Conservation (phyloP, 2,329 filamentous ascomycete species). For the Neoascochyta sp. region DNA sequence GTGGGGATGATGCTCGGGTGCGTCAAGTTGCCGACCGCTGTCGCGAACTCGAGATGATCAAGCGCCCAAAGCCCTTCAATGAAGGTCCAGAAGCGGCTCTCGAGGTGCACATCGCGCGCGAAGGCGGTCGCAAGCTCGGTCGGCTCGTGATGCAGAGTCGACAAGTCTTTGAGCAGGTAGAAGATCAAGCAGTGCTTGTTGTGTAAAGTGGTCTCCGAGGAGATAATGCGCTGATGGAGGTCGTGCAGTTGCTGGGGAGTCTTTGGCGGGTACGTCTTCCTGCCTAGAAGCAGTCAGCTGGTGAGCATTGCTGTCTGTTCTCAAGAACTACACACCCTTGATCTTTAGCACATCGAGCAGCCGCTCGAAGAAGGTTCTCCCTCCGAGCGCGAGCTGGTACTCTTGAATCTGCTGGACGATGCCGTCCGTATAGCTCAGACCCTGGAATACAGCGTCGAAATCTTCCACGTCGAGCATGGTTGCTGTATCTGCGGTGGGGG, state of each 20-base stretch:
- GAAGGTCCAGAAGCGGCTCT: constrained; percentile 72
- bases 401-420: constrained; percentile 57
- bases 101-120: constrained; percentile 61
- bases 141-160: constrained; percentile 46
- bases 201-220: constrained; percentile 62
- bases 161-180: constrained; percentile 76
- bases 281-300: constrained; percentile 38
- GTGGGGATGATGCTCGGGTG: constrained; percentile 76
- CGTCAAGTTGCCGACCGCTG: constrained; percentile 69
- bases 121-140: constrained; percentile 56
- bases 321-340: constrained; percentile 53
- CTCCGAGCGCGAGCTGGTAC: constrained; percentile 64
- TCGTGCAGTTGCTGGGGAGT: constrained; percentile 63
- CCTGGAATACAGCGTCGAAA: constrained; percentile 64
- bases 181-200: constrained; percentile 81
- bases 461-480: constrained; percentile 62
- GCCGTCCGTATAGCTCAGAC: constrained; percentile 22
- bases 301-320: neutral
- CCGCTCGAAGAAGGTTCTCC: constrained; percentile 74
- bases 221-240: constrained; percentile 67
- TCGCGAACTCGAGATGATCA: constrained; percentile 64
- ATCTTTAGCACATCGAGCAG: constrained; percentile 68
- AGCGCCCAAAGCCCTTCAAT: constrained; percentile 80
- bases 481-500: constrained; percentile 3
- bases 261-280: constrained; percentile 70